These are phyloP conservation scores for Lachnum nothofagi DNA, from an alignment of 2,329 filamentous ascomycete genomes.

Conservation along the genomic window DNA sequence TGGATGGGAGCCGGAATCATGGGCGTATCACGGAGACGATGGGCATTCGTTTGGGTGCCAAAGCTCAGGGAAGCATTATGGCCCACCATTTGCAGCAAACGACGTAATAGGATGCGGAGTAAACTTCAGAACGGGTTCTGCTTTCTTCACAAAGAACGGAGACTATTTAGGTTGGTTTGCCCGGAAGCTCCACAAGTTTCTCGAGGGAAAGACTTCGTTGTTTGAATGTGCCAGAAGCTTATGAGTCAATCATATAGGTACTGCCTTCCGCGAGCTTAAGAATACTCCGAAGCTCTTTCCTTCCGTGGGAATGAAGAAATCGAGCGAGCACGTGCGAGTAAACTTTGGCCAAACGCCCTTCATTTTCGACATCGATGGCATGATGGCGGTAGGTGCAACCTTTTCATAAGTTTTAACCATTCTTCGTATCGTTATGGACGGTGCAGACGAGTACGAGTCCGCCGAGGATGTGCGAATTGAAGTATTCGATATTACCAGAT, in stretches of 20 bases:
- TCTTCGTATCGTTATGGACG: neutral
- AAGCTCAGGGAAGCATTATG: conserved; percentile 53
- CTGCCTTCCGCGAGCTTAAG: conserved; percentile 63
- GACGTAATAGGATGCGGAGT: conserved; percentile 62
- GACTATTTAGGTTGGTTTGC: conserved; percentile 45
- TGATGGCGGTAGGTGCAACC: conserved; percentile 62
- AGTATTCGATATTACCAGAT: no score
- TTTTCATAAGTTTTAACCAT: conserved; percentile 4
- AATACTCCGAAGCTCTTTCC: conserved; percentile 56
- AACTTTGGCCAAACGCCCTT: conserved; percentile 74
- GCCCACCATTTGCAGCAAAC: conserved; percentile 48
- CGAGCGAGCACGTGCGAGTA: conserved; percentile 55
- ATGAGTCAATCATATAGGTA: conserved; percentile 44
- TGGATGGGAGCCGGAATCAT: conserved; percentile 64
- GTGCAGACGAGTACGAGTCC: no score
- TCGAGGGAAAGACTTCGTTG: neutral
- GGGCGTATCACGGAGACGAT: conserved; percentile 66
- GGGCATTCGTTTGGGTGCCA: conserved; percentile 56
- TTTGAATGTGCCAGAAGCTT: neutral
- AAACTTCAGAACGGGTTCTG: conserved; percentile 58
- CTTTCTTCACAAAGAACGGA: conserved; percentile 68
- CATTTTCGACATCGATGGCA: conserved; percentile 81
- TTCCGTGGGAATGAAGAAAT: conserved; percentile 59
- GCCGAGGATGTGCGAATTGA: no score
- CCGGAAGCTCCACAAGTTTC: no score